Base-by-base conservation (phyloP, 331 rosid genomes). In the Pyracantha coccinea region DNA sequence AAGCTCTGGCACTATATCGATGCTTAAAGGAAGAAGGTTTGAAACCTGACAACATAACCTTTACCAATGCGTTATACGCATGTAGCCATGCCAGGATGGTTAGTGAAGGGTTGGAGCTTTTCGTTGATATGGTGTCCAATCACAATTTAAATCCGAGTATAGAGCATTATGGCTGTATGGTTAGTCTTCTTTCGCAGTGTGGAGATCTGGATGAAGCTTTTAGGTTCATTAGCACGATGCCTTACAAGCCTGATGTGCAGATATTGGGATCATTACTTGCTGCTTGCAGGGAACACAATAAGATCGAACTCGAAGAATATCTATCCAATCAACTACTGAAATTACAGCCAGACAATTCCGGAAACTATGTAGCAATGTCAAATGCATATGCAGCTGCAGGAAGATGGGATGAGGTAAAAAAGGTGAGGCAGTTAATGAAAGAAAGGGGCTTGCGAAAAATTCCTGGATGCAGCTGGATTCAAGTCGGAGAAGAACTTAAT, bases 391-490 rank as follows among this genome's bases (percentile, higher is more conserved):
- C 96, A 69, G 77, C 83, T 28, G 68, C 84, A 3, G 91, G 91
- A 84, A 88, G 80, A 82, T 88, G 98, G 97, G 84, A 82, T 69
- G 69, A 88, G 74, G 92, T 89, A 31, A 83, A 88, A 73, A 76
- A 71, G 63, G 75, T 88, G 80, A 80, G 97, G 81, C 68, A 84
- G 68, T 73, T 80, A 24, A 87, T 93, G 98, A 93, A 88, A 77
- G 85, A 80, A 77, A 89, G 79, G 81, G 91, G 94, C 70, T 77
- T 86, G 47, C 86, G 69, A 71, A 91, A 91, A 86, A 82, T 62
- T 80, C 94, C 97, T n/a, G 96, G 97, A 50, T 83, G 92, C 82
- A 89, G 97, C 83, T 89, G 97, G 96, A 83, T 93, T 84, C 90
- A 91, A 85, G 80, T 84, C 77, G 89, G 86, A 76, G 89, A 84